Conservation (phyloP, 2,329 filamentous ascomycete species). For the Setomelanomma holmii region DNA sequence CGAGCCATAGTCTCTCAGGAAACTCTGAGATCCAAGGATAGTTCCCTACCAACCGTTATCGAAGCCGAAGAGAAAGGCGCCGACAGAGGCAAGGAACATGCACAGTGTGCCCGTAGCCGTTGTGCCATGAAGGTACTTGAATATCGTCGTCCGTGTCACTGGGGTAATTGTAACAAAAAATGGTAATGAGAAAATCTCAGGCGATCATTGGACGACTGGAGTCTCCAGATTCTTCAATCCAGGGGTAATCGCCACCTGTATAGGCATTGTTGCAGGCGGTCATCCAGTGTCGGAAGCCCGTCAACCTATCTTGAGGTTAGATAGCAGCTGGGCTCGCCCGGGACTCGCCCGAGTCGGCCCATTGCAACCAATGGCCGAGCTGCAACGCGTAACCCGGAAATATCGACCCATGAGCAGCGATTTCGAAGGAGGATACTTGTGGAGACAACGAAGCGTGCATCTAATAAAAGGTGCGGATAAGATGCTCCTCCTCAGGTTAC, state of each 20-base stretch:
- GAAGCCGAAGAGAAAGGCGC: constrained; percentile 14
- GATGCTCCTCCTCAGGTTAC: neutral
- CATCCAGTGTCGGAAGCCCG: neutral
- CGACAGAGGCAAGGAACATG: constrained; percentile 14
- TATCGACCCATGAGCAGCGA: neutral
- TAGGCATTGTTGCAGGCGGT: neutral
- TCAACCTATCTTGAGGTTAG: neutral
- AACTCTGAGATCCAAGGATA: constrained; percentile 14
- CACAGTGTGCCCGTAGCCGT: constrained; percentile 5
- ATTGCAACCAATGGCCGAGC: constrained; percentile 2
- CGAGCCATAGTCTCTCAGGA: constrained; percentile 14
- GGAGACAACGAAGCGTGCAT: neutral
- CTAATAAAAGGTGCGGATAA: neutral
- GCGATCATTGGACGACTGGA: neutral
- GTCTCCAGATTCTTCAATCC: neutral
- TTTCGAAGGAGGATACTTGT: neutral
- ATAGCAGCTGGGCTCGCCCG: constrained; percentile 10
- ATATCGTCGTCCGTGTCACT: neutral
- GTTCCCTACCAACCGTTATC: constrained; percentile 20
- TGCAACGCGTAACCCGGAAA: neutral
- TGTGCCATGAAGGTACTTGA: constrained; percentile 7
- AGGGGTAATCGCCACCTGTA: neutral
- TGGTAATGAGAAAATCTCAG: neutral
- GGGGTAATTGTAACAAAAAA: neutral
- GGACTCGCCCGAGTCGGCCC: constrained; percentile 8